Base-by-base conservation (phyloP, 345 rosid species). In the Garcia nutans region DNA sequence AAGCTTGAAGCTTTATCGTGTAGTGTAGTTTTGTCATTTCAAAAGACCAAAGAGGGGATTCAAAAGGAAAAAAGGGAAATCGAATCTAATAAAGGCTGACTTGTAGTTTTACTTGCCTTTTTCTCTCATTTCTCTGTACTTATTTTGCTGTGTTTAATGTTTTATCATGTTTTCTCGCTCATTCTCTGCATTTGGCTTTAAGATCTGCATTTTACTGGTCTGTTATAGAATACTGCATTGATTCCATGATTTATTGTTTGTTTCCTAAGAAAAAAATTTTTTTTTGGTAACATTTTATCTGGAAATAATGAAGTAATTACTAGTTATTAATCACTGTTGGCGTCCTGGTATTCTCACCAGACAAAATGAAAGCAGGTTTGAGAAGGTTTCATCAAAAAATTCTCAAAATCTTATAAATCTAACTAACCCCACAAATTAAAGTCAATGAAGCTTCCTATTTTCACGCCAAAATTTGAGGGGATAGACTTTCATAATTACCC, bases 381-480 rank as follows among this genome's bases (percentile, higher is more conserved):
- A 81, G 78, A 37, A 41, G 69, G 70, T 78, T 50, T 37, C 44
- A 65, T 24, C 19, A 8, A 68, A 41, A 23, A 28, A 67, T 78
- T 68, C 69, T 76, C 49, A 11, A 47, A 73, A 73, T 59, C 26
- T 54, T 24, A 1, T 9, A 55, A 55, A 22, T 59, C 65, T 37
- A 33, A 61, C 57, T 42, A 79, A 70, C 83, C 84, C 88, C 80
- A 79, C 82, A 19, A 44, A 65, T 63, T 67, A 64, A 60, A 57
- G 67, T 76, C 65, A 50, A 19, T 10, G n/a, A 74, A 79, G 26
- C 78, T 75, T 74, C 90, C 97, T 82, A 71, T 44, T 82, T 77
- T 80, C 86, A 78, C 87, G 92, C 92, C 95, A 79, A 79, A 77
- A 77, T 80, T 89, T 85, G 86, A 78, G 67, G 68, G 62, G 24